Percentiles rank a stretch among this genome's conserved stretches.
Evolutionary conservation across 176 grass and related monocot genomes (phyloP).

Genomic region (Phragmites australis): DNA sequence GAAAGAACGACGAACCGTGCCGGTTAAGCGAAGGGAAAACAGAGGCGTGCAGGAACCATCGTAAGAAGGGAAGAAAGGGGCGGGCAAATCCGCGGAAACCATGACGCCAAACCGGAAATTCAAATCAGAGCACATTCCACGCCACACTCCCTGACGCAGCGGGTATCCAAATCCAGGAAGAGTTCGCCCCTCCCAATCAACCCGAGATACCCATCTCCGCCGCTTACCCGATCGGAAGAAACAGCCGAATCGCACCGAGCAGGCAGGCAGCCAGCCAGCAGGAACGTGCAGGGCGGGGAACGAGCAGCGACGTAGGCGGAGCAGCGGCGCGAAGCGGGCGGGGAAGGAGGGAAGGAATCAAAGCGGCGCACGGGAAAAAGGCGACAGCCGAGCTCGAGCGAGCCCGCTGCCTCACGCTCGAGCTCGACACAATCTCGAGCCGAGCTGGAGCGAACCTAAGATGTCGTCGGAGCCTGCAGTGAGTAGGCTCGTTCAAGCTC

Average conservation of each 20-base stretch:
- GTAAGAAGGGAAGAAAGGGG: not conserved
- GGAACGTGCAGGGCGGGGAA: constrained; percentile 27
- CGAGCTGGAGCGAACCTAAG: too few relatives aligned
- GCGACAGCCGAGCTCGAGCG: constrained; percentile 4
- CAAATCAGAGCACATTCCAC: constrained; percentile 7
- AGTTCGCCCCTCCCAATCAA: not conserved
- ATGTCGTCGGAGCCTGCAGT: too few relatives aligned
- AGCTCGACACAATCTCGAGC: too few relatives aligned
- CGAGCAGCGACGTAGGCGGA: not conserved
- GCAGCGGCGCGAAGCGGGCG: not conserved
- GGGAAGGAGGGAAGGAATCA: not conserved
- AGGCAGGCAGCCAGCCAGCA: not conserved
- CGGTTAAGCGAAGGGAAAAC: constrained; percentile 16
- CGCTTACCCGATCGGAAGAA: constrained; percentile 41
- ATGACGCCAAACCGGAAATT: constrained; percentile 2
- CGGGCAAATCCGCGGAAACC: constrained; percentile 27
- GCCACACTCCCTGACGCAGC: not conserved
- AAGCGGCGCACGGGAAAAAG: not conserved
- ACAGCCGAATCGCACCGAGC: constrained; percentile 8
- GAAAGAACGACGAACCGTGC: constrained; percentile 30
- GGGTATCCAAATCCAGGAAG: constrained; percentile 20
- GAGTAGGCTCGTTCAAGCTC: too few relatives aligned
- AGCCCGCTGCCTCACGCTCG: too few relatives aligned
- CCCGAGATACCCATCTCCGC: not conserved
- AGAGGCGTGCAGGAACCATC: constrained; percentile 34